Conservation (phyloP, 805 yeast genomes). For the Zygoascus tannicola region DNA sequence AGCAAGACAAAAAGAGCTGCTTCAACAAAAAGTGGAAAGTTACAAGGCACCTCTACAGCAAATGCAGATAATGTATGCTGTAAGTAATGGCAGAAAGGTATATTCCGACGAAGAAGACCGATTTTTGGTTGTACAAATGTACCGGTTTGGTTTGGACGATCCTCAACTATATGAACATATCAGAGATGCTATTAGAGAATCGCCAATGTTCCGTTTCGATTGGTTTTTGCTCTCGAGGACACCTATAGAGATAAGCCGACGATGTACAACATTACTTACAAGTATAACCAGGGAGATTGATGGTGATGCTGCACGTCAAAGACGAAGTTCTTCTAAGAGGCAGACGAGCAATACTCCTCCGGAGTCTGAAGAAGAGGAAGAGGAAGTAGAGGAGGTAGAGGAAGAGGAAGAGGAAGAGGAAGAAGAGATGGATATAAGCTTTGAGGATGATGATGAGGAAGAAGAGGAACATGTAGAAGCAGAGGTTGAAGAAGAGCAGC, state of each 20-base stretch:
- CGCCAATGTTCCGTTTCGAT: conserved; percentile 77
- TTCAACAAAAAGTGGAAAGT: conserved; percentile 63
- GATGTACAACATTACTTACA: conserved; percentile 70
- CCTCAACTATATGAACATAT: conserved; percentile 72
- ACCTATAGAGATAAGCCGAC: conserved; percentile 65
- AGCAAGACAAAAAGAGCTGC: conserved; percentile 64
- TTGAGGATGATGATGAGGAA: conserved; percentile 6
- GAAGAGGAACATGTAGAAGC: too few species aligned
- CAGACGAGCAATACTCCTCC: conserved; percentile 1
- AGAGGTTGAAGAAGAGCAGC: conserved; percentile 6
- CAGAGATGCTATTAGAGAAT: conserved; percentile 60
- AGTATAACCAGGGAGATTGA: conserved; percentile 65
- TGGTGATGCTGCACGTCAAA: conserved; percentile 13
- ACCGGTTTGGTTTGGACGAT: conserved; percentile 70
- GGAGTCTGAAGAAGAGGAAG: conserved; percentile 8
- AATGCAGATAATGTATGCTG: conserved; percentile 60
- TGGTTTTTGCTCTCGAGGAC: conserved; percentile 78
- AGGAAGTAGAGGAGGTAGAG: background rate
- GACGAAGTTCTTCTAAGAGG: conserved; percentile 9
- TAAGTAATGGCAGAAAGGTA: conserved; percentile 56
- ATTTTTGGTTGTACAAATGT: conserved; percentile 69
- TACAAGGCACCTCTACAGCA: conserved; percentile 76
- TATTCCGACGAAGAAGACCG: conserved; percentile 88
- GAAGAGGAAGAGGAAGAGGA: conserved; percentile 7
- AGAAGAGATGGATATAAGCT: conserved; percentile 3